Conservation (phyloP, 495 filamentous ascomycete species). For the Hypoxylon crocopeplum region DNA sequence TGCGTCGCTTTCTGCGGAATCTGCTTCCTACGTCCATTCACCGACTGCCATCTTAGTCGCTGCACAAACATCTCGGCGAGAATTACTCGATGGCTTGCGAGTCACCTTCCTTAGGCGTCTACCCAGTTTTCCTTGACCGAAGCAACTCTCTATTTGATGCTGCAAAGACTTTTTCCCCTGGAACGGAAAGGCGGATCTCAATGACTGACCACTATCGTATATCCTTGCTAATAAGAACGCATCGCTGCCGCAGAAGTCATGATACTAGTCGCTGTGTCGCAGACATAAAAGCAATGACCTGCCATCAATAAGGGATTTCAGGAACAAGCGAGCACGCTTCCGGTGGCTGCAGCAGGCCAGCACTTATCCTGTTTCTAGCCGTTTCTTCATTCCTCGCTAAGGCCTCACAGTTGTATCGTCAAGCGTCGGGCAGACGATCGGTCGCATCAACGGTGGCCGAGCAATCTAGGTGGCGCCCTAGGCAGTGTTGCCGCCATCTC, state of each 20-base stretch:
- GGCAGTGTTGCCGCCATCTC: slow-evolving; percentile 17
- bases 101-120: slow-evolving; percentile 2
- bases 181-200: slow-evolving; percentile 8
- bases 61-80: slow-evolving; percentile 34
- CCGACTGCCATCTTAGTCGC: slow-evolving; percentile 14
- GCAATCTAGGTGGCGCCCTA: slow-evolving; percentile 14
- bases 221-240: slow-evolving; percentile 20
- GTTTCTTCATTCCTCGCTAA: slow-evolving; percentile 17
- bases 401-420: slow-evolving; percentile 19
- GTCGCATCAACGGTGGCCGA: slow-evolving; percentile 18
- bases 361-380: slow-evolving; percentile 17
- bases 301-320: slow-evolving; percentile 4
- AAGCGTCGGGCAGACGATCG: not conserved
- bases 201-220: slow-evolving; percentile 3
- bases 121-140: slow-evolving; percentile 16
- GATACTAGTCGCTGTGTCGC: slow-evolving; percentile 4
- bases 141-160: slow-evolving; percentile 19
- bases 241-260: slow-evolving; percentile 7
- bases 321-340: slow-evolving; percentile 12
- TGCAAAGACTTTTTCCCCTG: slow-evolving; percentile 11
- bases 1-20: slow-evolving; percentile 22
- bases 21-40: slow-evolving; percentile 20
- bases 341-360: slow-evolving; percentile 5
- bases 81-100: slow-evolving; percentile 19
- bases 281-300: slow-evolving; percentile 9